Conservation (phyloP, 2,329 filamentous ascomycete species). For the Talaromyces rugulosus region DNA sequence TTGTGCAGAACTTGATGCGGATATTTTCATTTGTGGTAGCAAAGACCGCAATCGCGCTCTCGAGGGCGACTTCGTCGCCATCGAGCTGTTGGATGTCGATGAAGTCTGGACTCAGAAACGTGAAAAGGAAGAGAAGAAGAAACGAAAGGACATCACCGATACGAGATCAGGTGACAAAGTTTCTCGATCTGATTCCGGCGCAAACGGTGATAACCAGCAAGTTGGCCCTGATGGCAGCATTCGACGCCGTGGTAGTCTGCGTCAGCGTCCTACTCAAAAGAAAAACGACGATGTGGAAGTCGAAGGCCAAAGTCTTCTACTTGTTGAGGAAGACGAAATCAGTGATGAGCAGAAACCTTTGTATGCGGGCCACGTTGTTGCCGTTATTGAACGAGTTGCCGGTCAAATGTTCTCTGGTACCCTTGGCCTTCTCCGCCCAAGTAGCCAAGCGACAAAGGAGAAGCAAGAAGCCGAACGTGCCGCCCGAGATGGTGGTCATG, state of each 20-base stretch:
- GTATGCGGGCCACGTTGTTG: slow-evolving; percentile 94
- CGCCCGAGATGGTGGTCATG: slow-evolving; percentile 75
- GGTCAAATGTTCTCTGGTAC: slow-evolving; percentile 99
- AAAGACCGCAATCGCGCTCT: slow-evolving; percentile 97
- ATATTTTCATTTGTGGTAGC: slow-evolving; percentile 99
- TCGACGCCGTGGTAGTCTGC: slow-evolving; percentile 86
- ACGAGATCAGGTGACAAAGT: slow-evolving; percentile 68
- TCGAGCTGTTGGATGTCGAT: slow-evolving; percentile 94
- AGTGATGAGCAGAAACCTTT: slow-evolving; percentile 97
- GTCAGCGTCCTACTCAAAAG: slow-evolving; percentile 96
- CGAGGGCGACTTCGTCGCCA: slow-evolving; percentile 90
- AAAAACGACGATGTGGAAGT: slow-evolving; percentile 99
- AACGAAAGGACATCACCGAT: slow-evolving; percentile 97
- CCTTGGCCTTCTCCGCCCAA: slow-evolving; percentile 86
- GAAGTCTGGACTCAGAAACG: slow-evolving; percentile 99
- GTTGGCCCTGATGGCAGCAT: slow-evolving; percentile 73
- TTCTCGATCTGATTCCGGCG: slow-evolving; percentile 54
- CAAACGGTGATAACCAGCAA: slow-evolving; percentile 59
- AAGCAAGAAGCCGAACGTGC: slow-evolving; percentile 97
- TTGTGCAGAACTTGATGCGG: slow-evolving; percentile 87
- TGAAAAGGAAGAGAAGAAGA: slow-evolving; percentile 99
- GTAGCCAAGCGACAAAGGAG: slow-evolving; percentile 98
- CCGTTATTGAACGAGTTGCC: slow-evolving; percentile 92
- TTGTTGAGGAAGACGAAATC: slow-evolving; percentile 98
- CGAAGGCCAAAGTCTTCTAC: slow-evolving; percentile 90